Evolutionary conservation across 805 yeast species (phyloP).

Genomic region (Starmerella sirachaensis): DNA sequence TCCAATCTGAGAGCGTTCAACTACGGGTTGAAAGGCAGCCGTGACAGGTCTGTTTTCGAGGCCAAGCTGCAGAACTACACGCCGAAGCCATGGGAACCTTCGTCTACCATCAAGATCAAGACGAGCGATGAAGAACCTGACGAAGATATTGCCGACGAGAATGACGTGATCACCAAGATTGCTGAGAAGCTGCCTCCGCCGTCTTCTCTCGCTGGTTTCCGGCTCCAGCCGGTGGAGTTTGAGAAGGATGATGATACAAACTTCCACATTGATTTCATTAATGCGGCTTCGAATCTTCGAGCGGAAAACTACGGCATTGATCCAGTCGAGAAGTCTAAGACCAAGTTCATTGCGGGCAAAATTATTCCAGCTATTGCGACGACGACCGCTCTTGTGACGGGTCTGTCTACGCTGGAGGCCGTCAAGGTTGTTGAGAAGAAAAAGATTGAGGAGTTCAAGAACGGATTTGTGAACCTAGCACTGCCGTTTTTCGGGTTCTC

Average conservation of each 20-base stretch:
- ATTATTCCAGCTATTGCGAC: constrained; percentile 99
- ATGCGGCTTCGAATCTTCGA: constrained; percentile 92
- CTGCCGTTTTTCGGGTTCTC: constrained; percentile 94
- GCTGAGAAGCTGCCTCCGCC: constrained; percentile 81
- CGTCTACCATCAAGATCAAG: constrained; percentile 65
- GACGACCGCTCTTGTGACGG: constrained; percentile 95
- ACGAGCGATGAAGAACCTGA: constrained; percentile 85
- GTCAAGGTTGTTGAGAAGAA: constrained; percentile 76
- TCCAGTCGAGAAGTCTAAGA: constrained; percentile 75
- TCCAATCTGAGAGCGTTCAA: constrained; percentile 86
- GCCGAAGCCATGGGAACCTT: constrained; percentile 62
- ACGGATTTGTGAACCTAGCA: constrained; percentile 85
- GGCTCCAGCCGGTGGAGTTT: constrained; percentile 80
- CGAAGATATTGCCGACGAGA: constrained; percentile 29
- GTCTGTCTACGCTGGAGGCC: constrained; percentile 81
- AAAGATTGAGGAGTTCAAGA: constrained; percentile 75
- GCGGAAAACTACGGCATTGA: constrained; percentile 85
- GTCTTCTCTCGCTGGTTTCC: constrained; percentile 74
- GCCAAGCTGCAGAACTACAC: constrained; percentile 40
- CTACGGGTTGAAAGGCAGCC: constrained; percentile 75
- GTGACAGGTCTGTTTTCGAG: constrained; percentile 35
- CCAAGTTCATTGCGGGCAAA: constrained; percentile 96
- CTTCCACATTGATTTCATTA: constrained; percentile 90
- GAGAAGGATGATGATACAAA: constrained; percentile 97
- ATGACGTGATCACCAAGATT: constrained; percentile 30